Base-by-base conservation (phyloP, 2,329 filamentous ascomycete genomes). In the Thielaviopsis ethacetica region DNA sequence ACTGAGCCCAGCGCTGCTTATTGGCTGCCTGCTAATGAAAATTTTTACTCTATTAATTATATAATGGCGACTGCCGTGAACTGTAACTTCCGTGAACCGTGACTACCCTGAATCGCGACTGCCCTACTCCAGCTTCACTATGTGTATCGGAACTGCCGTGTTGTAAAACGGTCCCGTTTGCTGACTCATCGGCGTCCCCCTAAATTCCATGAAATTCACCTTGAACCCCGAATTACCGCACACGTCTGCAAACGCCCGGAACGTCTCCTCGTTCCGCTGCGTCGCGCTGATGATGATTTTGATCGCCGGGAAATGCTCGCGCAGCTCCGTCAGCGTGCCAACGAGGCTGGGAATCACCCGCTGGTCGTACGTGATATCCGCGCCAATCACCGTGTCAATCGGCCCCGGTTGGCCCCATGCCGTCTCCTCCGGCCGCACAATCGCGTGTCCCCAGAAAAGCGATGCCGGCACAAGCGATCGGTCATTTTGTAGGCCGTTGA, bases 351-450 rank as follows among this genome's bases (percentile, higher is more conserved):
- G 79, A 55, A 86, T 82, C 50, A 80, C 76, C 41, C 73, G 73
- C 62, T 74, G 75, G 66, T 91, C 86, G 68, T 91, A 91, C 0
- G 85, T 91, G 69, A 91, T 79, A 67, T 91, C 87, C 38, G 87
- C 85, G 3, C 86, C 88, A 27, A 91, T 70, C 2, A 91, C 77
- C 4, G 88, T 70, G 67, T 91, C 84, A 52, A 81, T 68, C 24
- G 53, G 44, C 4, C 53, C 53, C 10, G 30, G 9, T 53, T 53
- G 56, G 5, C 59, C 59, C 59, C 59, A 61, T 3, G 56, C 56
- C 2, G 67, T 64, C 4, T 66, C 65, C 19, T 73, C 73, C 21
- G 71, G 71, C 63, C 76, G 75, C 77, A 78, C 79, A 3, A 84
- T 67, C 0, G 77, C 76, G 62, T 78, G 73, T 0, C 85, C 85